Percentiles rank a stretch among this genome's conserved stretches.
phyloP scores from a whole-genome alignment of 345 rosid species.

The Ceriops tagal region DNA sequence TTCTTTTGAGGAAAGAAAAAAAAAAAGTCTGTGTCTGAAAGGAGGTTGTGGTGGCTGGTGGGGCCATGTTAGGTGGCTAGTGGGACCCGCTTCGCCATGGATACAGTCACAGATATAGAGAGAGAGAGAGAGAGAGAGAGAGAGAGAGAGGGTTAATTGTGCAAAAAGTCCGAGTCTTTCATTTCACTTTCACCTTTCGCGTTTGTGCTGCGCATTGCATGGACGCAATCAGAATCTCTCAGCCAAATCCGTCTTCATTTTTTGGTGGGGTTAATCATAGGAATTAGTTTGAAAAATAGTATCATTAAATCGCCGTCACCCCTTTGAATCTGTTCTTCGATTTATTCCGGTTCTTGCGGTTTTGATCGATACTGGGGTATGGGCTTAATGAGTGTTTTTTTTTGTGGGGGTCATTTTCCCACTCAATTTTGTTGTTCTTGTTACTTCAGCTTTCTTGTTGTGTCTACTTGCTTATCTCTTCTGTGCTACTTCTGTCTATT shows the following conservation, averaged over 20 bases:
- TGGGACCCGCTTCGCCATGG: no score
- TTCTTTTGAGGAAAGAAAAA: no score
- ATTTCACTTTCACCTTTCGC: no score
- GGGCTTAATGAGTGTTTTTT: neutral
- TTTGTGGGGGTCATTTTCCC: neutral
- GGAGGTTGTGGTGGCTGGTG: no score
- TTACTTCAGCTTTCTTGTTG: no score
- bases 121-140: no score
- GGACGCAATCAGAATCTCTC: neutral
- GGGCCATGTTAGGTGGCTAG: no score
- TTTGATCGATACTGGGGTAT: neutral
- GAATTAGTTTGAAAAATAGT: neutral
- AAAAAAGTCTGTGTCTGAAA: no score
- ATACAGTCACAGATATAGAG: no score
- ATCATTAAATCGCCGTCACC: neutral
- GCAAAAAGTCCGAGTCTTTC: neutral
- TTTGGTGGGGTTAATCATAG: neutral
- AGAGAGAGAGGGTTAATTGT: rapidly evolving
- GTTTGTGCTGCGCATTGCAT: constrained; percentile 4
- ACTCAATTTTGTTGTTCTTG: no score
- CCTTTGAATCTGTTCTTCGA: neutral
- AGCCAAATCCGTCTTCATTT: no score
- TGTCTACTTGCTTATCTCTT: neutral
- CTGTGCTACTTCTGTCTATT: neutral
- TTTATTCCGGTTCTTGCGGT: neutral